These are phyloP conservation scores for Hordeum marinum DNA, from an alignment of 176 grass and related monocot genomes.

Conservation along the genomic window DNA sequence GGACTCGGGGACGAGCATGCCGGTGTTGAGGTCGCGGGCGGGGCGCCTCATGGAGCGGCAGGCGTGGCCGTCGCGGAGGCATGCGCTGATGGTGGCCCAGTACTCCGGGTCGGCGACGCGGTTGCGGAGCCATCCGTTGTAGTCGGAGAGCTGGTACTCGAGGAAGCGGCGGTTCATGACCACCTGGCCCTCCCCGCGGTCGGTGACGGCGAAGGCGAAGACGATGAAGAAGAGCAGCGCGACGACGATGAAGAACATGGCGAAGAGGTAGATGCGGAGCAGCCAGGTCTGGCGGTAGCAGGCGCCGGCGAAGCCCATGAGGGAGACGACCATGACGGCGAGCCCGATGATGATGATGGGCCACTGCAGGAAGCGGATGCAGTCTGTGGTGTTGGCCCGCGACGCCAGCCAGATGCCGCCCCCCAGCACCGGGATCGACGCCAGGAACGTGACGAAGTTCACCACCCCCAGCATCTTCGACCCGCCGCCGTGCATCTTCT, in stretches of 20 bases:
- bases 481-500: constrained; percentile 60
- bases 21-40: constrained; percentile 48
- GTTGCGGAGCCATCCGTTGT: constrained; percentile 69
- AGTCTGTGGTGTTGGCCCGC: constrained; percentile 72
- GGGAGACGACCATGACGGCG: constrained; percentile 73
- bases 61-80: constrained; percentile 62
- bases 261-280: constrained; percentile 90
- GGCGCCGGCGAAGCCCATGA: constrained; percentile 74
- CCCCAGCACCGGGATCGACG: constrained; percentile 79
- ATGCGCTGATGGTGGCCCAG: constrained; percentile 65
- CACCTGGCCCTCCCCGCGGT: constrained; percentile 75
- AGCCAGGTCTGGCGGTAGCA: constrained; percentile 94
- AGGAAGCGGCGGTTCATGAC: constrained; percentile 60
- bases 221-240: constrained; percentile 95
- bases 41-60: constrained; percentile 42
- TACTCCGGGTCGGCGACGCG: constrained; percentile 63
- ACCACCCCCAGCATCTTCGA: constrained; percentile 56
- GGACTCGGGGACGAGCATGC: constrained; percentile 47
- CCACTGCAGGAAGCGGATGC: constrained; percentile 98
- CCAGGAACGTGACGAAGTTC: constrained; percentile 87
- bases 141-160: constrained; percentile 96
- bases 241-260: constrained; percentile 92
- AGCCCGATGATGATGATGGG: constrained; percentile 83
- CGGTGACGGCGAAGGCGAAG: constrained; percentile 96
- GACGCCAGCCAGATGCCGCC: constrained; percentile 89